Conservation (phyloP, 352 stramenopile species). For the Globisporangium irregulare region DNA sequence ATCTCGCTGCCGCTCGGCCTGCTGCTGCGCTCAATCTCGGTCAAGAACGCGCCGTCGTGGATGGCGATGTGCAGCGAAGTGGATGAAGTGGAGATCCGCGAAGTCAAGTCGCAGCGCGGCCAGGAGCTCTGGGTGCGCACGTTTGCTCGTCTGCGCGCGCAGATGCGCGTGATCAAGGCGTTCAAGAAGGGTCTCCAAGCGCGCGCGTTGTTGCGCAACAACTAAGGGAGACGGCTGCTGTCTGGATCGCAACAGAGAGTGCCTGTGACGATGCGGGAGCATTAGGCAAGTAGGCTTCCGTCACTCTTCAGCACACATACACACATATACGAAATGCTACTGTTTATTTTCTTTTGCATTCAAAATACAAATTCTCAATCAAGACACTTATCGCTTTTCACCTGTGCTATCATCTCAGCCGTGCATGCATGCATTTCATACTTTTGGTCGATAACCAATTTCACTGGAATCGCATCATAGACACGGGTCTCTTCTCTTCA, state of each 20-base stretch:
- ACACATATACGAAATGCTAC: not conserved
- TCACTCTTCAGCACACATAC: not conserved
- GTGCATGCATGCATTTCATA: not conserved
- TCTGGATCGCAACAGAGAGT: not conserved
- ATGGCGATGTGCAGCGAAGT: constrained; percentile 55
- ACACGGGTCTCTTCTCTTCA: too few relatives aligned
- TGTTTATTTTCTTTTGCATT: constrained; percentile 1
- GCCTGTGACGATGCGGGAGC: not conserved
- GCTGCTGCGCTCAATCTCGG: constrained; percentile 48
- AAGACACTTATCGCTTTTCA: not conserved
- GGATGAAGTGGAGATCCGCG: constrained; percentile 33
- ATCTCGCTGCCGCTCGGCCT: constrained; percentile 49
- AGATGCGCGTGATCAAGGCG: constrained; percentile 63
- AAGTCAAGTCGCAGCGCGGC: constrained; percentile 30
- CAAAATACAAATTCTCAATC: not conserved
- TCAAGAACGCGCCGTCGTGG: constrained; percentile 57
- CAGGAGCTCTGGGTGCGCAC: constrained; percentile 57
- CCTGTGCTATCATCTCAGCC: not conserved
- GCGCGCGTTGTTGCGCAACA: constrained; percentile 17
- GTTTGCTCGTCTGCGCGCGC: constrained; percentile 48
- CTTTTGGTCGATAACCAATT: too few relatives aligned
- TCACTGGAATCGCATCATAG: too few relatives aligned
- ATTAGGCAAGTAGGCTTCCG: constrained; percentile 3
- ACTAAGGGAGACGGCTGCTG: not conserved
- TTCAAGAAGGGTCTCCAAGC: constrained; percentile 55